Evolutionary conservation across 176 grass and related monocot genomes (phyloP).

Genomic region (Areca catechu): DNA sequence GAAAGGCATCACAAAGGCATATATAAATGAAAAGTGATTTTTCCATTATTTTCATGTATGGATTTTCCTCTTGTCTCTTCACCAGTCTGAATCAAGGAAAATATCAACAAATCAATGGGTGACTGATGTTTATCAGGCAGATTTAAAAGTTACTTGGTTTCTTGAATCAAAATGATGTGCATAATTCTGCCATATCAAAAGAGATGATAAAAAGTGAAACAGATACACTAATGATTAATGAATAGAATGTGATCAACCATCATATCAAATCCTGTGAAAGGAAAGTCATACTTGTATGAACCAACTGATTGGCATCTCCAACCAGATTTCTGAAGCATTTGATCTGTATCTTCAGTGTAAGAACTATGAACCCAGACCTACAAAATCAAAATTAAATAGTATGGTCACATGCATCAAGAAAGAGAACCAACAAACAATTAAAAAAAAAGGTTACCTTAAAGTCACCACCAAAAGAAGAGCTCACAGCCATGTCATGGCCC

Average conservation of each 20-base stretch:
- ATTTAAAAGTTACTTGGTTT: too few relatives aligned
- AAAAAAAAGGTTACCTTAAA: conserved; percentile 58
- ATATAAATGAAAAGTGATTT: too few relatives aligned
- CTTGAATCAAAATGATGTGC: too few relatives aligned
- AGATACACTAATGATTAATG: too few relatives aligned
- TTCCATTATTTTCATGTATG: too few relatives aligned
- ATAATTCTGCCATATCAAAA: too few relatives aligned
- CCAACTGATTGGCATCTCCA: conserved; percentile 98
- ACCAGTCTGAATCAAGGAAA: too few relatives aligned
- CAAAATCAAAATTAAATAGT: not conserved
- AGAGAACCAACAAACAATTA: conserved; percentile 1
- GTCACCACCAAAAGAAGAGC: conserved; percentile 73
- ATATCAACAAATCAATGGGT: too few relatives aligned
- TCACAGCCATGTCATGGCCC: conserved; percentile 64
- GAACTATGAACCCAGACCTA: conserved; percentile 67
- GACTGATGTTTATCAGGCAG: too few relatives aligned
- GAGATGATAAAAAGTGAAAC: too few relatives aligned
- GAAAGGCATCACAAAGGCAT: too few relatives aligned
- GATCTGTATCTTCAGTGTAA: conserved; percentile 24
- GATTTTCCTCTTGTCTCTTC: too few relatives aligned
- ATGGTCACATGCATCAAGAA: conserved; percentile 4
- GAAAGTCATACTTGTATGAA: conserved; percentile 73
- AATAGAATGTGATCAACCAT: not conserved
- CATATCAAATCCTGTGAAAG: not conserved
- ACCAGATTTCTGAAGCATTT: conserved; percentile 46